Evolutionary conservation across 108 stramenopile species (phyloP), one percentile per base, ranked within the genome.

Genomic region (Cyclotella cryptica): DNA sequence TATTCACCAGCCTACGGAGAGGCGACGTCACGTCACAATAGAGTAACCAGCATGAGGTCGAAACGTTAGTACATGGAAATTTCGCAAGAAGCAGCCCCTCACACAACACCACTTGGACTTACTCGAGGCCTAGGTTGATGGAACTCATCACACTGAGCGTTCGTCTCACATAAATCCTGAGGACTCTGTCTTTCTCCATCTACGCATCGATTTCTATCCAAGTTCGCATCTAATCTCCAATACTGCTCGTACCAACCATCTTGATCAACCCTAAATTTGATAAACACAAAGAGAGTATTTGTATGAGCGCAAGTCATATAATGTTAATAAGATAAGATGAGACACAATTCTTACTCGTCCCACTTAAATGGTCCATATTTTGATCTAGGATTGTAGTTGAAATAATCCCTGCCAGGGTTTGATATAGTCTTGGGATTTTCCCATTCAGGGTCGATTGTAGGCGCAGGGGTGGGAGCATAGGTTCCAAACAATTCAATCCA

Each of bases 121-220:
- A 66, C 67, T 24, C 69, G 44, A 19, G 60, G 51, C 18, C 79
- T 49, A 13, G 72, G 57, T 59, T 69, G 28, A 64, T 80, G 79
- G 24, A 61, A 74, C 22, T 80, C 79, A 0, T 45, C 0, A 46
- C 79, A 80, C 26, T 64, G 22, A 46, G 69, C 51, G 17, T 15
- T 74, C 46, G 72, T 74, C 11, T 66, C 66, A 26, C 79, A 80
- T 46, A 80, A 21, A 74, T 80, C 73, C 47, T 71, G 53, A 1
- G 79, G 79, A 63, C 72, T 80, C 58, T 80, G 79, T n/a, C 72
- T 73, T 9, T 28, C 29, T 4, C 79, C 79, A 44, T 27, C 29
- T 0, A n/a, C 24, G 53, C 79, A 80, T 17, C 53, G 58, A 63
- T 74, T 80, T 18, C n/a, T 21, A 9, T 18, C 18, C 17, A 28